phyloP scores from a whole-genome alignment of 2,329 filamentous ascomycete species.

The Penicillium sclerotigenum region DNA sequence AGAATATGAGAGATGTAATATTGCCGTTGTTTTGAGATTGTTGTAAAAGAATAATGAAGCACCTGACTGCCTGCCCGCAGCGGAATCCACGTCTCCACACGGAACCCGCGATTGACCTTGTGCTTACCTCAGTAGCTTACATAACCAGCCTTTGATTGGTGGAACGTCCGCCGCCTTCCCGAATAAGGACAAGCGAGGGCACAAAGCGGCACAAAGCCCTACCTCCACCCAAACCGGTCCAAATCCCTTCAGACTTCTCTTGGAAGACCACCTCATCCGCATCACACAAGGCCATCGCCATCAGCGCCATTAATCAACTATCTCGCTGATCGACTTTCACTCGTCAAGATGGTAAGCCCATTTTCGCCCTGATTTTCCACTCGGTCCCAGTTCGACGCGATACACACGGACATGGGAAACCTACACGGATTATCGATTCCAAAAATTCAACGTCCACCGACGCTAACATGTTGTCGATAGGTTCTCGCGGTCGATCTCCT shows the following conservation, averaged over 20 bases:
- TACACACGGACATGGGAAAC: background rate
- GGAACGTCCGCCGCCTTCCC: constrained; percentile 15
- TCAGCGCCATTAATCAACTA: constrained; percentile 40
- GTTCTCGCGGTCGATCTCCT: constrained; percentile 99
- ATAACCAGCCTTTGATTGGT: constrained; percentile 14
- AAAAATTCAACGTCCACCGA: constrained; percentile 8
- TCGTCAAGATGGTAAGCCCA: constrained; percentile 45
- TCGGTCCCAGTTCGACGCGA: constrained; percentile 9
- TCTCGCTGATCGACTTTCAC: constrained; percentile 42
- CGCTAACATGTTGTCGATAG: constrained; percentile 50
- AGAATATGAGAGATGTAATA: constrained; percentile 8
- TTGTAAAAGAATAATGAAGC: background rate
- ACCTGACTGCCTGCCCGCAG: constrained; percentile 7
- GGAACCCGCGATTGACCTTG: background rate
- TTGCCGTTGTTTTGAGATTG: background rate
- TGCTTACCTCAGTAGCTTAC: constrained; percentile 5
- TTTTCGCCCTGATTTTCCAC: constrained; percentile 14
- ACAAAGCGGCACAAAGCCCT: constrained; percentile 29
- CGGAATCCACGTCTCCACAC: constrained; percentile 3
- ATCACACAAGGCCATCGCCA: constrained; percentile 42
- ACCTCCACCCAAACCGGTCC: constrained; percentile 30
- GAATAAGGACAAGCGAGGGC: constrained; percentile 39
- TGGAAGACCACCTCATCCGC: constrained; percentile 34
- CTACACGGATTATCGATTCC: background rate
- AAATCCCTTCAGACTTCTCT: constrained; percentile 37